Evolutionary conservation across 805 yeast species (phyloP).

Genomic region (Limtongozyma cylindracea): DNA sequence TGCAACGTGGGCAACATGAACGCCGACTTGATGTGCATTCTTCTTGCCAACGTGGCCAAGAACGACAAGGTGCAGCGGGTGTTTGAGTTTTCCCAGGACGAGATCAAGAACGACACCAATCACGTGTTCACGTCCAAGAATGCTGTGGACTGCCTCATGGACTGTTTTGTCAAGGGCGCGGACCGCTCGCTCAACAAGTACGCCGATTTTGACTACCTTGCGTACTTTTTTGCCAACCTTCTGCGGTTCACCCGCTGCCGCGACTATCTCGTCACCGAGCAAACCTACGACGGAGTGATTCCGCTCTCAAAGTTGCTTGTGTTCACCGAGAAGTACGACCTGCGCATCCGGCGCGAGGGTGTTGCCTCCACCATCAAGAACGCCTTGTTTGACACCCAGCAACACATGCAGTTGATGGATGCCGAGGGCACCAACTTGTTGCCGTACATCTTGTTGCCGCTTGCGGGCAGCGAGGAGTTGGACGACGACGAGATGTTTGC

Average conservation of each 20-base stretch:
- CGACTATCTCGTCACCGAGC: conserved; percentile 47
- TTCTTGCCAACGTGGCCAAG: conserved; percentile 71
- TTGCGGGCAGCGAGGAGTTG: conserved; percentile 54
- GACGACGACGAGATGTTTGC: conserved; percentile 69
- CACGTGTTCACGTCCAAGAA: conserved; percentile 24
- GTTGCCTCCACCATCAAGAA: conserved; percentile 85
- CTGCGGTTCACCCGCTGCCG: conserved; percentile 60
- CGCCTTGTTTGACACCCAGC: conserved; percentile 53
- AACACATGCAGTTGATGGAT: conserved; percentile 32
- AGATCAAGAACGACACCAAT: conserved; percentile 12
- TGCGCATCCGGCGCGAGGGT: conserved; percentile 69
- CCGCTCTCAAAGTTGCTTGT: conserved; percentile 66
- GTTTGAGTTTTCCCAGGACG: conserved; percentile 11
- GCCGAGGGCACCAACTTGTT: conserved; percentile 46
- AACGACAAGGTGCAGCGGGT: conserved; percentile 33
- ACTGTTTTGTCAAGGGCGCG: conserved; percentile 68
- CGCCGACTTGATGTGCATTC: conserved; percentile 64
- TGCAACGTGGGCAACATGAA: conserved; percentile 29
- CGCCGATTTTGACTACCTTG: conserved; percentile 61
- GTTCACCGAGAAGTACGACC: conserved; percentile 61
- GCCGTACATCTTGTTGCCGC: conserved; percentile 62
- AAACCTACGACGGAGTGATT: conserved; percentile 47
- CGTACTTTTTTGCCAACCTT: conserved; percentile 76
- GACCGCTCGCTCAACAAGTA: conserved; percentile 44
- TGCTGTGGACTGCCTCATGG: conserved; percentile 63